These are phyloP conservation scores for Scedosporium minutisporum DNA, from an alignment of 2,329 filamentous ascomycete species.

Conservation along the genomic window DNA sequence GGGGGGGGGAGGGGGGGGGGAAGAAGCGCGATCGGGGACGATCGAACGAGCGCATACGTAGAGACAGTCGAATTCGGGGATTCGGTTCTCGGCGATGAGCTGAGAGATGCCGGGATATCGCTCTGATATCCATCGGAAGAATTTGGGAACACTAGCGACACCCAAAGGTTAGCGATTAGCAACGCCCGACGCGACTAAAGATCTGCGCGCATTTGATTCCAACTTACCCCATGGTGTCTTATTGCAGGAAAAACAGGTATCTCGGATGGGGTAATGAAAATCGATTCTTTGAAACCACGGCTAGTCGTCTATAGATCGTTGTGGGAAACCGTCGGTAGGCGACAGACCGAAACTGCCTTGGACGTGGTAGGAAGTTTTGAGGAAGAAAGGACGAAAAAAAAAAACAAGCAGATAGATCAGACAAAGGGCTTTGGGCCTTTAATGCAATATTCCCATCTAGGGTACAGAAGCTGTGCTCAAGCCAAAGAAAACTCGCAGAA, in stretches of 20 bases:
- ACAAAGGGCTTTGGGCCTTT: neutral
- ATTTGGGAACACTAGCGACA: conserved; percentile 60
- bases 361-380: neutral
- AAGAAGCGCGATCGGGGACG: neutral
- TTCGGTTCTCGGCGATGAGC: conserved; percentile 95
- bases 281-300: neutral
- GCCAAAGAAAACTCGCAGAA: conserved; percentile 3
- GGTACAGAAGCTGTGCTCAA: neutral
- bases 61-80: conserved; percentile 96
- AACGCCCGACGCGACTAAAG: neutral
- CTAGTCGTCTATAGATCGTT: neutral
- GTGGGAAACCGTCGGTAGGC: neutral
- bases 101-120: conserved; percentile 97
- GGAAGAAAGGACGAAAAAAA: neutral
- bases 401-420: neutral
- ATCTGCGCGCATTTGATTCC: neutral
- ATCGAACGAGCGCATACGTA: conserved; percentile 46
- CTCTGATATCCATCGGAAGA: conserved; percentile 99
- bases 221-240: conserved; percentile 20
- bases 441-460: neutral
- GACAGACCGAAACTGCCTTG: neutral
- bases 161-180: neutral
- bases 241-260: neutral
- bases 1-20: neutral
- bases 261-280: neutral